Base-by-base conservation (phyloP, 2,329 filamentous ascomycete species). In the Amauroascus niger region DNA sequence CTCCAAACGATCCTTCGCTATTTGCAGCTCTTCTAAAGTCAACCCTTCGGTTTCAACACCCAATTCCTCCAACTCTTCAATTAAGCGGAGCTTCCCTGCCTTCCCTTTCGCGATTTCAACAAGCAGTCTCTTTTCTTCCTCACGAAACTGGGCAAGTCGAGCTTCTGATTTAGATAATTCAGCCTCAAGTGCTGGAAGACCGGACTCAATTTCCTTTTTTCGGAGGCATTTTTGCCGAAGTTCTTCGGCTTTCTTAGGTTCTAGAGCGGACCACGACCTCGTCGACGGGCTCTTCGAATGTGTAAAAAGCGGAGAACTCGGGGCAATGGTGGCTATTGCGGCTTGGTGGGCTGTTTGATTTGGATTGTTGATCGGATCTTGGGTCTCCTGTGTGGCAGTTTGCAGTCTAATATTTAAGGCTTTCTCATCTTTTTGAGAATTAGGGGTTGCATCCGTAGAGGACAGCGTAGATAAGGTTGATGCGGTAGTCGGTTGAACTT, bases 41-140 rank as follows among this genome's bases (percentile, higher is more conserved):
- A 75, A 68, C 3, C 72, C 73, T 49, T 74, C 69, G 1, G 74
- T 74, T 53, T 78, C 72, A 39, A 75, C 61, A n/a, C 72, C 73
- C 18, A 79, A 66, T 49, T 63, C 64, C 55, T 74, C 71, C n/a
- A 79, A 65, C 58, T 79, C 76, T 30, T 71, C 66, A 4, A 73
- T 62, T 40, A 79, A 71, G 44, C 69, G 66, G 51, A 68, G 66
- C 66, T 72, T 61, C 60, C 68, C 62, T 65, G 68, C 57, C 66
- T 69, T 63, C 60, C 72, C 67, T 63, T 71, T 69, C 7, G 71
- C 69, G 49, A 78, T 73, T 56, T 79, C 74, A 28, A 67, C 67
- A 9, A 71, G 56, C 5, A 78, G 58, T 44, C 67, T 65, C 16
- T 70, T 69, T 62, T 72, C 58, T 59, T 73, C 61, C 59, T 65